Evolutionary conservation across 768 basidiomycete genomes (phyloP).

Genomic region (Russula vinacea): DNA sequence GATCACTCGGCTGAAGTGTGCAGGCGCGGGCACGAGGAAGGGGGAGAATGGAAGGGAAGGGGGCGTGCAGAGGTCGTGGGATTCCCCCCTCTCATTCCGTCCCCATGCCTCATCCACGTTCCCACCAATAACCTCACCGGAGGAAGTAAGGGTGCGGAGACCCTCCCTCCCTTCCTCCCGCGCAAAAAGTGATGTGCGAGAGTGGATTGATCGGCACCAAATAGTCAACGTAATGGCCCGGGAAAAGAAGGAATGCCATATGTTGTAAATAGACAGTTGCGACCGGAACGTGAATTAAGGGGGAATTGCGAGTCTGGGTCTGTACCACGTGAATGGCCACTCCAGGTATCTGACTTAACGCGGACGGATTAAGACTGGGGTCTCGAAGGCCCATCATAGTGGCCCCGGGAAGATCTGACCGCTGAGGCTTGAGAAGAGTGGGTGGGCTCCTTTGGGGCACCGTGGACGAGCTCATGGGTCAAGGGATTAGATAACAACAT

Average conservation of each 20-base stretch:
- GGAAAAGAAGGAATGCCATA: background rate
- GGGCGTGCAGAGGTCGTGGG: background rate
- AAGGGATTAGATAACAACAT: constrained; percentile 1
- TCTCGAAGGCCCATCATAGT: too few relatives aligned
- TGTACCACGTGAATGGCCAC: background rate
- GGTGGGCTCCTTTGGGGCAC: background rate
- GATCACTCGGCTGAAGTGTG: background rate
- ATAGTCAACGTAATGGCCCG: background rate
- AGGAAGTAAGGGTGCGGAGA: background rate
- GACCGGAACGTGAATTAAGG: background rate
- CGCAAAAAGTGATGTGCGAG: background rate
- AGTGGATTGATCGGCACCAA: background rate
- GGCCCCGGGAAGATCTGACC: background rate
- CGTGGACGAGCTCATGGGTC: background rate
- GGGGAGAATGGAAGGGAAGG: background rate
- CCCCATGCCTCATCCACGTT: constrained; percentile 6
- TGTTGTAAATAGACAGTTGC: background rate
- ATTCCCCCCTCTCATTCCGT: too few relatives aligned
- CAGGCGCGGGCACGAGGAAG: background rate
- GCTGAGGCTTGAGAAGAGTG: background rate
- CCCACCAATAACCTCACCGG: background rate
- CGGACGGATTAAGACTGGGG: background rate
- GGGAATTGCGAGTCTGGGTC: background rate
- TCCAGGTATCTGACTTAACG: background rate
- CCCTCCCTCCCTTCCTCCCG: background rate